Base-by-base conservation (phyloP, 2,329 filamentous ascomycete genomes). In the Seiridium unicorne region DNA sequence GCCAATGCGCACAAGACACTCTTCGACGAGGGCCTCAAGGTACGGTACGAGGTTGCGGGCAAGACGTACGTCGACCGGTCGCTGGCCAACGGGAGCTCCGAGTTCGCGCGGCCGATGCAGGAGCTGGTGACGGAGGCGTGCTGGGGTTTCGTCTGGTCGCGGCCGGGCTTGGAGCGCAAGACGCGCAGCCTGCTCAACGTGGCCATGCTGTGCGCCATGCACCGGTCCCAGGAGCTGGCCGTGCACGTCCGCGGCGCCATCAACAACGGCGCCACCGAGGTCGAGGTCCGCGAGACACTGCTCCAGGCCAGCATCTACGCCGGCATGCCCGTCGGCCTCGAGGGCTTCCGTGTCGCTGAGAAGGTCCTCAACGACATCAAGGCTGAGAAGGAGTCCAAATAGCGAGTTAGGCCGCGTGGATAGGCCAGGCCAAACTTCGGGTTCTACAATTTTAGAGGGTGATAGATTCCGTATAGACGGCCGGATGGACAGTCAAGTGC, bases 81-180 rank as follows among this genome's bases (percentile, higher is more conserved):
- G 10, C 40, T 57, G 13, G 18, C 5, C 10, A 34, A 44, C 2
- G 54, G 40, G 3, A 34, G 13, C 11, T 47, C 54, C 18, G 49
- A 53, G 7, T 57, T 44, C 36, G 32, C 40, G 18, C 42, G 54
- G 9, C 54, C 54, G 18, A 35, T 44, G 40, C 54, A 57, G 18
- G 54, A 57, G 40, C 54, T 57, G 40, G 44, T 57, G 40, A 47
- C 42, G 10, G 54, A 47, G 8, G 40, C 31, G 4, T 36, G 34
- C 73, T 89, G 86, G 86, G 85, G 85, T 13, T 79, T 79, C 60
- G 79, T 84, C 26, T 89, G 86, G 86, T 81, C 82, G 2, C 80
- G 86, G 2, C 85, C 85, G 0, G 87, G 86, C 0, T 78, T 89
- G 5, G 79, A 82, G 13, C 78, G 82, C 57, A 85, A 88, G 69